Evolutionary conservation across 2,329 filamentous ascomycete species (phyloP).

Genomic region (Aspergillus alliaceus): DNA sequence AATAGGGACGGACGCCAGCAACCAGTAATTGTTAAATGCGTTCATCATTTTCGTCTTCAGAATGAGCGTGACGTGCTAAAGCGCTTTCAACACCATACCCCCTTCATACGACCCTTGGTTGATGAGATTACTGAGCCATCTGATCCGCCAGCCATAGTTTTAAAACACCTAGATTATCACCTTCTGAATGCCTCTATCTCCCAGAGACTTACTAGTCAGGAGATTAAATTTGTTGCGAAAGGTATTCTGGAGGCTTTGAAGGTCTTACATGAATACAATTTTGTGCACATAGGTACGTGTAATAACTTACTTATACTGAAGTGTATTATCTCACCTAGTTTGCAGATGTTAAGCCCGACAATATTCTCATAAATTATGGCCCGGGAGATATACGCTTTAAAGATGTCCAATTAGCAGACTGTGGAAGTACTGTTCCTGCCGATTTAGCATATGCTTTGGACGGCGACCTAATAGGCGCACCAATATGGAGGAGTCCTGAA

Average conservation of each 20-base stretch:
- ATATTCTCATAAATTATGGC: slow-evolving; percentile 23
- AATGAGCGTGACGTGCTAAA: slow-evolving; percentile 17
- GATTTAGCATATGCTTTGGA: slow-evolving; percentile 16
- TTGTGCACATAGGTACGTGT: slow-evolving; percentile 20
- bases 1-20: not conserved
- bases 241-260: slow-evolving; percentile 15
- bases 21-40: not conserved
- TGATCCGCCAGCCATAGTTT: not conserved
- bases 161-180: not conserved
- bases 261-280: slow-evolving; percentile 16
- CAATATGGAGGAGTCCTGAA: slow-evolving; percentile 25
- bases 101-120: slow-evolving; percentile 14
- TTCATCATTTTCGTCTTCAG: slow-evolving; percentile 11
- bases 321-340: not conserved
- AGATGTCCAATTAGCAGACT: slow-evolving; percentile 25
- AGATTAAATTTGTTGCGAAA: slow-evolving; percentile 15
- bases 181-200: not conserved
- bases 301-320: not conserved
- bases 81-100: slow-evolving; percentile 10
- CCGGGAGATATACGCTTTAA: slow-evolving; percentile 13
- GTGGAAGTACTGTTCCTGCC: slow-evolving; percentile 16
- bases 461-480: slow-evolving; percentile 18
- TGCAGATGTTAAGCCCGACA: slow-evolving; percentile 26
- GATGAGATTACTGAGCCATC: slow-evolving; percentile 16
- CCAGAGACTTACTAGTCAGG: not conserved